Conservation (phyloP, 495 filamentous ascomycete species). For the Friedmanniomyces endolithicus region DNA sequence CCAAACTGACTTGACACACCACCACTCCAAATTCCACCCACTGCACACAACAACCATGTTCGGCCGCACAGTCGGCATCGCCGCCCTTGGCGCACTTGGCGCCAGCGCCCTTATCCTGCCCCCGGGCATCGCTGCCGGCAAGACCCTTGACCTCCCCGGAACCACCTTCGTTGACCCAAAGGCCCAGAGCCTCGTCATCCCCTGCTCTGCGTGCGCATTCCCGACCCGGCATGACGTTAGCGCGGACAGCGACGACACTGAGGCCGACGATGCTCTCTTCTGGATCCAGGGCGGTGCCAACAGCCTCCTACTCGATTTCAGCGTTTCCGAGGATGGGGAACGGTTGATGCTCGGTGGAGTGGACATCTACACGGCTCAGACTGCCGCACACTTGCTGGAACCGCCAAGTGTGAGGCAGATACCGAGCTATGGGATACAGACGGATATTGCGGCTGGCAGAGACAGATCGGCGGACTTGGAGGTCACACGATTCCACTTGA, state of each 20-base stretch:
- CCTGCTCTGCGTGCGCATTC: constrained; percentile 12
- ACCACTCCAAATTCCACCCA: background rate
- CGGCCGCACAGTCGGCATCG: constrained; percentile 10
- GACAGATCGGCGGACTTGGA: background rate
- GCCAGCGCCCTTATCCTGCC: constrained; percentile 14
- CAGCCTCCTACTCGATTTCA: constrained; percentile 9
- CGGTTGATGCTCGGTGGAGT: constrained; percentile 1
- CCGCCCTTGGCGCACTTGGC: background rate
- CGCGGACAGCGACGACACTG: background rate
- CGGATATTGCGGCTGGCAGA: background rate
- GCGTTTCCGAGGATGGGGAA: constrained; percentile 10
- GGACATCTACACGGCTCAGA: constrained; percentile 1
- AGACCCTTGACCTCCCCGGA: background rate
- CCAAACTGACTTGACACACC: no score
- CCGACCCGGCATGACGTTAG: background rate
- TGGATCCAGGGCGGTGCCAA: constrained; percentile 11
- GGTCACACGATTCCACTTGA: background rate
- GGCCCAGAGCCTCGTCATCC: background rate
- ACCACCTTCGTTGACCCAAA: constrained; percentile 6
- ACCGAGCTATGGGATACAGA: background rate
- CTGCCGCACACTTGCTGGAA: background rate
- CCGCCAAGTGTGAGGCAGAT: background rate
- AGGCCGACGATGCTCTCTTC: background rate
- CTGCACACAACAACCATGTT: constrained; percentile 11
- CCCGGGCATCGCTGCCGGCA: background rate